Base-by-base conservation (phyloP, 352 stramenopile genomes). In the Pythium pyrilobum region DNA sequence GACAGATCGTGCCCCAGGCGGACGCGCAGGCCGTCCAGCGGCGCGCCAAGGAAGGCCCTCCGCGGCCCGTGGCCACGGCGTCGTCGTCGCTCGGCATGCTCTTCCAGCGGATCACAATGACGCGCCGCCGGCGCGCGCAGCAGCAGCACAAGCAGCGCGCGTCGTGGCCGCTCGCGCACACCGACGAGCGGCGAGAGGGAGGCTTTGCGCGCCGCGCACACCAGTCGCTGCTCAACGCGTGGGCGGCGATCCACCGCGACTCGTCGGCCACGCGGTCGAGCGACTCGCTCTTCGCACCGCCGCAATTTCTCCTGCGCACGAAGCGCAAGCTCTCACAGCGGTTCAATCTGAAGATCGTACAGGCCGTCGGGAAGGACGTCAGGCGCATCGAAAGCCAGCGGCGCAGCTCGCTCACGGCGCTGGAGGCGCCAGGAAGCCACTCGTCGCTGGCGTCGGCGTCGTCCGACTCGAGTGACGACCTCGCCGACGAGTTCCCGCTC, bases 301-400 rank as follows among this genome's bases (percentile, higher is more conserved):
- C 57, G 20, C 50, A 55, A 28, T 65, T 65, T 48, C 7, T 65
- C 12, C 27, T 59, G 29, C 57, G 57, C 34, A 52, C 50, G 5
- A 42, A 59, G 36, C 57, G 57, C 28, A 44, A 33, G 5, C 40
- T 65, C 34, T 65, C 57, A 21, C 57, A 65, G 50, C 32, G 50
- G 4, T 65, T 65, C 39, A 65, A 65, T 32, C 50, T 59, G 25
- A 65, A 65, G 24, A 49, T 59, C 29, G 57, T 65, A 9, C 20
- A 53, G 23, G 57, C 57, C 8, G 47, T 64, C 13, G 42, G 49
- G 20, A 64, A 64, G 16, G 55, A 62, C 20, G 29, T 62, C 38
- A 46, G 55, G 12, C 55, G 55, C 24, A 52, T 29, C 25, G 55
- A 62, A 33, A 56, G 46, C 46, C 37, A 51, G 47, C 46, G 55